Evolutionary conservation across 139 green algal genomes (phyloP).

Genomic region (Tetradesmus obliquus): DNA sequence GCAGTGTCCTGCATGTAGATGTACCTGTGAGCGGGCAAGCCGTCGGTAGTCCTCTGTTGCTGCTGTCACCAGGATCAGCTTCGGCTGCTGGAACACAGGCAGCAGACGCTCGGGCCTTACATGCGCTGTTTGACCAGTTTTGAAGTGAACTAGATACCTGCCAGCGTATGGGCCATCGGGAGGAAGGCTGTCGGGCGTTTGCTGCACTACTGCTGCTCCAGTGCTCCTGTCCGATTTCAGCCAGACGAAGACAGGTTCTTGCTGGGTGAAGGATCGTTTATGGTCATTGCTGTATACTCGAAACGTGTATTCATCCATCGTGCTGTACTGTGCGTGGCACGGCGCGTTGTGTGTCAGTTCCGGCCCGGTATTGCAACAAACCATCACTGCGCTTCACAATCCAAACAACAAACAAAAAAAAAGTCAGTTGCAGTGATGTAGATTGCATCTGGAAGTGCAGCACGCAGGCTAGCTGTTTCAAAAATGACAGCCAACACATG

Average conservation of each 20-base stretch:
- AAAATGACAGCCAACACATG: background rate
- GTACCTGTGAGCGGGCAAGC: conserved; percentile 31
- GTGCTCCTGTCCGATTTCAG: conserved; percentile 30
- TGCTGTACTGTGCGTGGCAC: background rate
- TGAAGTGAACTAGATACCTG: conserved; percentile 16
- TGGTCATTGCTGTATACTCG: background rate
- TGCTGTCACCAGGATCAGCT: conserved; percentile 17
- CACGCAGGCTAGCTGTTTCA: background rate
- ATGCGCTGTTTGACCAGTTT: conserved; percentile 5
- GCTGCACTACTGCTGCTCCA: conserved; percentile 9
- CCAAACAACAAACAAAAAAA: background rate
- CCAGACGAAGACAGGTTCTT: conserved; percentile 19
- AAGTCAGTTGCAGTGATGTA: background rate
- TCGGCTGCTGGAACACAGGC: conserved; percentile 14
- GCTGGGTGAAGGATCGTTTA: background rate
- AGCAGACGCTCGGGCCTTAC: conserved; percentile 31
- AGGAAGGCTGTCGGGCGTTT: conserved; percentile 21
- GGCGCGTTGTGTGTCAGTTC: background rate
- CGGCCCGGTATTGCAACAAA: background rate
- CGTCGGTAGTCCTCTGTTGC: conserved; percentile 24
- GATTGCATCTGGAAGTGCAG: background rate
- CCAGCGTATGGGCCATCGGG: conserved; percentile 1
- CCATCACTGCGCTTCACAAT: background rate
- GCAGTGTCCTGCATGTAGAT: background rate
- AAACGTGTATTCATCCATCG: background rate